phyloP scores from a whole-genome alignment of 1,139 yeast species.

The Scheffersomyces stambukii region DNA sequence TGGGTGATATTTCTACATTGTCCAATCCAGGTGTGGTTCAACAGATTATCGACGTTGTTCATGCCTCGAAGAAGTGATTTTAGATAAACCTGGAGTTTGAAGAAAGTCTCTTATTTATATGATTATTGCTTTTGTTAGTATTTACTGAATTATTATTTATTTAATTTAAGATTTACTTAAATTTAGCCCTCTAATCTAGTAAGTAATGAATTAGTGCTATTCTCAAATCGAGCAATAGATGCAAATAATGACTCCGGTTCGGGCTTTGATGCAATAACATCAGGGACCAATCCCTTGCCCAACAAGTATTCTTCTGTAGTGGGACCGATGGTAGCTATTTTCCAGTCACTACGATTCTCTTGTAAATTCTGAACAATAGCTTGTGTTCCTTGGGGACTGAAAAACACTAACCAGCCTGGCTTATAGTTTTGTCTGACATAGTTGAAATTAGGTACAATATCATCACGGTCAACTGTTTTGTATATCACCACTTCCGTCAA shows the following conservation, averaged over 20 bases:
- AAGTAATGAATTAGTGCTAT: no score
- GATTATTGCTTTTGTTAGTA: slow-evolving; percentile 1
- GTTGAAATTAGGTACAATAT: slow-evolving; percentile 40
- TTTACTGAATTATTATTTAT: slow-evolving; percentile 1
- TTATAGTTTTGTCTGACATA: slow-evolving; percentile 1
- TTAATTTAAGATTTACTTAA: no score
- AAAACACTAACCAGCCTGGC: slow-evolving; percentile 69
- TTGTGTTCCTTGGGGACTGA: slow-evolving; percentile 87
- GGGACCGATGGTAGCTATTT: slow-evolving; percentile 87
- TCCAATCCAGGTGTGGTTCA: slow-evolving; percentile 69
- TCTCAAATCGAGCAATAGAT: slow-evolving; percentile 22
- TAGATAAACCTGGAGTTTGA: background rate
- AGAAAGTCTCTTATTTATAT: background rate
- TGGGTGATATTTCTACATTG: slow-evolving; percentile 76
- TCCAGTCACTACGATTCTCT: slow-evolving; percentile 12
- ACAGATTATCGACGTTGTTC: slow-evolving; percentile 60
- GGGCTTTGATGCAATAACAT: slow-evolving; percentile 69
- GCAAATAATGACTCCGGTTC: slow-evolving; percentile 56
- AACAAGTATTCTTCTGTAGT: slow-evolving; percentile 71
- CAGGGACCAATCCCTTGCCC: slow-evolving; percentile 50
- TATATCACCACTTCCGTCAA: slow-evolving; percentile 67
- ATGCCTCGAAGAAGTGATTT: slow-evolving; percentile 19
- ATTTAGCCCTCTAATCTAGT: background rate
- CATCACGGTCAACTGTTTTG: slow-evolving; percentile 52
- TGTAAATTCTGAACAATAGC: slow-evolving; percentile 49